Conservation (phyloP, 805 yeast genomes). For the Dipodascus geniculatus region DNA sequence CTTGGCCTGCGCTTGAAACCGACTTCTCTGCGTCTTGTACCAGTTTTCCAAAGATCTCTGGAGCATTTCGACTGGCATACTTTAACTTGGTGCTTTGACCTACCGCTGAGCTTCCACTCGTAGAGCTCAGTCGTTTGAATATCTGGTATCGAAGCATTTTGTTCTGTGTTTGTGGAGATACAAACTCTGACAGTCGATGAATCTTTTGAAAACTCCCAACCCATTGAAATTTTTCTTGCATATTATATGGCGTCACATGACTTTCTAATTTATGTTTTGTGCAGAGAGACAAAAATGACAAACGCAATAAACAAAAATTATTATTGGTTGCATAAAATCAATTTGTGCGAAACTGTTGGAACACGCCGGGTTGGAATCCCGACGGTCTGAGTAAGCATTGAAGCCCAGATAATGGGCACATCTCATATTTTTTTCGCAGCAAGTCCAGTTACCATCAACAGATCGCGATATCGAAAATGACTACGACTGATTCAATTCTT, state of each 20-base stretch:
- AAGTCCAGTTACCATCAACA: neutral
- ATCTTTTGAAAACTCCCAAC: neutral
- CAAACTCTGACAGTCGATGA: too few species aligned
- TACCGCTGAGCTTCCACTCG: neutral
- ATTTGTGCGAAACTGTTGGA: too few species aligned
- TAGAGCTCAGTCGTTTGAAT: neutral
- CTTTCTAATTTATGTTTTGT: too few species aligned
- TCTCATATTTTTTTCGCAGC: neutral
- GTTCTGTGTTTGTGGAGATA: too few species aligned
- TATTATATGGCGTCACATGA: neutral
- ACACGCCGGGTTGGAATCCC: too few species aligned
- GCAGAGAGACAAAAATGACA: neutral
- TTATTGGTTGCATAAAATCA: neutral
- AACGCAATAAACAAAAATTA: neutral
- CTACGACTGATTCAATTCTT: neutral
- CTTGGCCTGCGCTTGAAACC: neutral
- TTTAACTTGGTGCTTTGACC: neutral
- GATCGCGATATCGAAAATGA: neutral
- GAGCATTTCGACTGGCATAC: neutral
- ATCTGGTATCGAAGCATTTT: neutral
- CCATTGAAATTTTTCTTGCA: neutral
- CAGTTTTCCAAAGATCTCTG: neutral
- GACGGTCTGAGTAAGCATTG: neutral
- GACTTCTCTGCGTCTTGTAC: constrained; percentile 1
- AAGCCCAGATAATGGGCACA: neutral